Evolutionary conservation across 495 filamentous ascomycete genomes (phyloP).

Genomic region (Xylona heveae): DNA sequence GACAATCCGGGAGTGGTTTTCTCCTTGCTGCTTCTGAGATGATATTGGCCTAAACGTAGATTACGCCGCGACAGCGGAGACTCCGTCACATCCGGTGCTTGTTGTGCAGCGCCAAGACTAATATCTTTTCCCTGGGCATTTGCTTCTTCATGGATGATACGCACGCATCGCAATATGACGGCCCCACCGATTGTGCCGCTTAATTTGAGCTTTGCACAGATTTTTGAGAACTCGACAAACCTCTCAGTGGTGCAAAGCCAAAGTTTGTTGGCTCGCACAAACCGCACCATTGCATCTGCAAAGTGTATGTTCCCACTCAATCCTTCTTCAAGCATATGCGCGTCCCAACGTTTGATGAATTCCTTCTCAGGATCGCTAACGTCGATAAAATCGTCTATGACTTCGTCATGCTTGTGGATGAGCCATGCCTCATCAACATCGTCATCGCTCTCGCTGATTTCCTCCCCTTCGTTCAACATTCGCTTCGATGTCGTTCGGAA

Average conservation of each 20-base stretch:
- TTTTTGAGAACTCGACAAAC: slow-evolving; percentile 7
- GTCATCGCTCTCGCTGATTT: slow-evolving; percentile 13
- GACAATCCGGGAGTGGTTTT: too few species aligned
- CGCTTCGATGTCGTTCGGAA: slow-evolving; percentile 12
- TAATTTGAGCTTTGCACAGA: too few species aligned
- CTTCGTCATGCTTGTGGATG: slow-evolving; percentile 7
- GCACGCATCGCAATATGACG: too few species aligned
- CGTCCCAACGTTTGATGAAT: slow-evolving; percentile 10
- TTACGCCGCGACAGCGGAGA: too few species aligned
- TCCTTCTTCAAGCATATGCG: slow-evolving; percentile 10
- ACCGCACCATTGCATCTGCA: slow-evolving; percentile 10
- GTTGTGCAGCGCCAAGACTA: too few species aligned
- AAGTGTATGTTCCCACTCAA: slow-evolving; percentile 4
- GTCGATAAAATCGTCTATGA: slow-evolving; percentile 7
- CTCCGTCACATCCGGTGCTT: too few species aligned
- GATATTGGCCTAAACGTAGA: too few species aligned
- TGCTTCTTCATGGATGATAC: too few species aligned
- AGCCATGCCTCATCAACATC: slow-evolving; percentile 11
- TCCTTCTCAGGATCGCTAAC: slow-evolving; percentile 4
- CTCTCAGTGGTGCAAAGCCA: slow-evolving; percentile 4
- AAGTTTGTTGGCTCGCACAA: slow-evolving; percentile 5
- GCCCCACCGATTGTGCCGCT: too few species aligned
- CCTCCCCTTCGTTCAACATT: slow-evolving; percentile 8
- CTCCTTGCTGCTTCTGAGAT: too few species aligned
- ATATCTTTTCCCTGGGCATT: too few species aligned